These are phyloP conservation scores for Corylus americana DNA, from an alignment of 306 rosid genomes.

Conservation along the genomic window DNA sequence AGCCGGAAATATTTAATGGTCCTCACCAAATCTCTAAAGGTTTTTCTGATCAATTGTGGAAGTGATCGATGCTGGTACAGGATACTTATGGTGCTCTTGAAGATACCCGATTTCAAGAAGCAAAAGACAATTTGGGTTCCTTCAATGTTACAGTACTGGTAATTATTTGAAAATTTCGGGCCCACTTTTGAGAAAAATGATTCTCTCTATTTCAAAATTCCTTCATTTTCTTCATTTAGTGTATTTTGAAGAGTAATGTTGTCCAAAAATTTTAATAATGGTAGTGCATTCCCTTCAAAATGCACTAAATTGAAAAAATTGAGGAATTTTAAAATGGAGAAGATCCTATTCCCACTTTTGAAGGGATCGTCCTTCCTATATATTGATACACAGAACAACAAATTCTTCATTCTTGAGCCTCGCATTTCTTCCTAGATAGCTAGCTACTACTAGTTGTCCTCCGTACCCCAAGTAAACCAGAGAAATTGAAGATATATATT, in stretches of 20 bases:
- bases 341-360: too few species aligned
- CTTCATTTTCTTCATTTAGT: too few species aligned
- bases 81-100: neutral
- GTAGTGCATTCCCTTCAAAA: too few species aligned
- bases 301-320: too few species aligned
- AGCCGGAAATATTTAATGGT: neutral
- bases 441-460: neutral
- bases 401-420: neutral
- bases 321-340: too few species aligned
- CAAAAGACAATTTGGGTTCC: neutral
- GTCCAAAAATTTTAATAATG: too few species aligned
- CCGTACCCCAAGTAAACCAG: neutral
- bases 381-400: neutral
- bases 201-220: too few species aligned
- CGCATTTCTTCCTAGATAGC: neutral
- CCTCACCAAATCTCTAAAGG: neutral
- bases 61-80: neutral
- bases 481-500: neutral
- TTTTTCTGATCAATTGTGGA: neutral
- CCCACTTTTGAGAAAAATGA: neutral
- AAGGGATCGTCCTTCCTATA: neutral
- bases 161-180: neutral
- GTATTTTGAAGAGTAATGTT: too few species aligned
- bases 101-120: neutral
- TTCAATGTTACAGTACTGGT: neutral